Evolutionary conservation across 768 basidiomycete genomes (phyloP).

Genomic region (Russula abietina): DNA sequence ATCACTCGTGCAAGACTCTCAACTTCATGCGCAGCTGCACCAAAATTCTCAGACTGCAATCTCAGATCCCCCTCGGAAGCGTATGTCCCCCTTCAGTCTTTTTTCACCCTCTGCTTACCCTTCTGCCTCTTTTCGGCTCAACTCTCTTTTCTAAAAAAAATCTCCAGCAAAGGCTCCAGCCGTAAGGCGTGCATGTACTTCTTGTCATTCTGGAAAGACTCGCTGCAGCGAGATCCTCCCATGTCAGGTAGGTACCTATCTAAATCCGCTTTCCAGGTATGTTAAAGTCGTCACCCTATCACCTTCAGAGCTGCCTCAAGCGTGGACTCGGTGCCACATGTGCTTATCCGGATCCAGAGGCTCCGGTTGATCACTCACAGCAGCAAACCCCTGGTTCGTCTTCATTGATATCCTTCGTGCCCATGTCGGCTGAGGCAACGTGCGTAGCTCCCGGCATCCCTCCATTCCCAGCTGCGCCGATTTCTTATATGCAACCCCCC

Average conservation of each 20-base stretch:
- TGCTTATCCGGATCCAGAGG: constrained; percentile 73
- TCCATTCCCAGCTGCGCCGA: constrained; percentile 35
- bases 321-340: constrained; percentile 66
- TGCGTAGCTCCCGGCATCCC: constrained; percentile 33
- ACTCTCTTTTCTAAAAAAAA: constrained; percentile 10
- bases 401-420: constrained; percentile 25
- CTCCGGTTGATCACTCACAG: constrained; percentile 26
- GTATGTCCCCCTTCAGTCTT: constrained; percentile 36
- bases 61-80: constrained; percentile 45
- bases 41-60: constrained; percentile 28
- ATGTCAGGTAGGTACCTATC: constrained; percentile 52
- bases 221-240: constrained; percentile 77
- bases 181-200: constrained; percentile 71
- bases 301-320: constrained; percentile 68
- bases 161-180: constrained; percentile 69
- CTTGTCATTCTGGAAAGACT: constrained; percentile 80
- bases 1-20: constrained; percentile 27
- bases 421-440: constrained; percentile 26
- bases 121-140: neutral
- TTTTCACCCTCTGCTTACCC: neutral
- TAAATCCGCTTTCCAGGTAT: constrained; percentile 11
- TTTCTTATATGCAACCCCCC: constrained; percentile 37
- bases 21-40: constrained; percentile 32
- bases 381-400: constrained; percentile 24
- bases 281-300: neutral